Evolutionary conservation across 2,329 filamentous ascomycete genomes (phyloP), one percentile per base, ranked within the genome.

Genomic region (Fusarium irregulare): DNA sequence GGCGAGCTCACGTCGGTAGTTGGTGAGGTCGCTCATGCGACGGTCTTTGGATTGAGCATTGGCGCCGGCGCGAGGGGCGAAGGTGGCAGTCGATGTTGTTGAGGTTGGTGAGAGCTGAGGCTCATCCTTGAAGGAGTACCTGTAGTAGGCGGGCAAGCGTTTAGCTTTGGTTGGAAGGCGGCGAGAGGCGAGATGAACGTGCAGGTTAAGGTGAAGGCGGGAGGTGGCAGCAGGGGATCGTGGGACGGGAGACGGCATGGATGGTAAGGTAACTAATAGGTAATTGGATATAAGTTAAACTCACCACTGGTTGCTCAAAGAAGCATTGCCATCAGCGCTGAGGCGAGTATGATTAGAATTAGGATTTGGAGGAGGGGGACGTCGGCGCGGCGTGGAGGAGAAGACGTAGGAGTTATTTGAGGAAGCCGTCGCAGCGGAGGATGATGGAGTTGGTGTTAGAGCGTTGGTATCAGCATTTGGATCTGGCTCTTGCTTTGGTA

Each of bases 1-100:
- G 73, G 89, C 86, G 60, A 93, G 86, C 74, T 93, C 90, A 81
- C 90, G 91, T 75, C 91, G 89, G 78, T 93, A 91, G 78, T 91
- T 90, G 77, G 84, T 84, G 73, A 92, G 86, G 76, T 91, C 89
- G 81, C 84, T 87, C 76, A 86, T 79, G 72, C 86, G 83, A 75
- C 84, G 86, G 69, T 87, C 87, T 78, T 83, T 80, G 64, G 83
- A 83, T 63, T 80, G 55, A 81, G 83, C 73, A 84, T 71, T 71
- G 70, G 71, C 77, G 66, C 80, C 78, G 72, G 80, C 76, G 76
- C 83, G 82, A 71, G 81, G 77, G 66, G 80, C 80, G 68, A 80
- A 78, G 41, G 80, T 80, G 57, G 83, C 82, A 37, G 84, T 83
- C 60, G 80, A 78, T 51, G 86, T 80, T 57, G 83, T 83, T 37